Evolutionary conservation across 2,329 filamentous ascomycete species (phyloP).

Genomic region (Alternaria ventricosa): DNA sequence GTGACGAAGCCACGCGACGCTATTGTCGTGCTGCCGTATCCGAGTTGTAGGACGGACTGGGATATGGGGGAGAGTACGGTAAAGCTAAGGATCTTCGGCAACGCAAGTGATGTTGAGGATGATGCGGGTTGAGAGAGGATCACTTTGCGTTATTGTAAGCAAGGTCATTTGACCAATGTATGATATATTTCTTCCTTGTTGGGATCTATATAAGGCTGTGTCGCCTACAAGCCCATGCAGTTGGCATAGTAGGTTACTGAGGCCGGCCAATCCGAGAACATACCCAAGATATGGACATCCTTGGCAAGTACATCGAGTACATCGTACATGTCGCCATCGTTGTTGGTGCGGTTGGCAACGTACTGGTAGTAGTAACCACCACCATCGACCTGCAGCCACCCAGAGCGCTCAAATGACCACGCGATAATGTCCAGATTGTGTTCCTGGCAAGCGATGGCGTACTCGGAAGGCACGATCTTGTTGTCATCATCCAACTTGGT

Average conservation of each 20-base stretch:
- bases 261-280: slow-evolving; percentile 74
- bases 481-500: slow-evolving; percentile 58
- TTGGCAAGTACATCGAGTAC: slow-evolving; percentile 69
- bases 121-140: not conserved
- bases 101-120: not conserved
- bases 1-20: slow-evolving; percentile 26
- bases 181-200: not conserved
- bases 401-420: slow-evolving; percentile 73
- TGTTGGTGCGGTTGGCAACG: slow-evolving; percentile 58
- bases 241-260: slow-evolving; percentile 76
- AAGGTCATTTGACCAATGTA: not conserved
- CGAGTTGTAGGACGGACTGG: slow-evolving; percentile 32
- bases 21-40: slow-evolving; percentile 41
- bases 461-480: slow-evolving; percentile 67
- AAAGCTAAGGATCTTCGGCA: slow-evolving; percentile 26
- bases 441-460: slow-evolving; percentile 66
- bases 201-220: not conserved
- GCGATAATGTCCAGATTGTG: slow-evolving; percentile 70
- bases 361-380: slow-evolving; percentile 51
- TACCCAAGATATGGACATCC: slow-evolving; percentile 65
- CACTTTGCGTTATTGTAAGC: not conserved
- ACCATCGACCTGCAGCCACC: slow-evolving; percentile 61
- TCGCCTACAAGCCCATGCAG: slow-evolving; percentile 60
- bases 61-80: slow-evolving; percentile 33
- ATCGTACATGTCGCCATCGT: slow-evolving; percentile 69